phyloP scores from a whole-genome alignment of 768 basidiomycete genomes.

The Calvatia gigantea region DNA sequence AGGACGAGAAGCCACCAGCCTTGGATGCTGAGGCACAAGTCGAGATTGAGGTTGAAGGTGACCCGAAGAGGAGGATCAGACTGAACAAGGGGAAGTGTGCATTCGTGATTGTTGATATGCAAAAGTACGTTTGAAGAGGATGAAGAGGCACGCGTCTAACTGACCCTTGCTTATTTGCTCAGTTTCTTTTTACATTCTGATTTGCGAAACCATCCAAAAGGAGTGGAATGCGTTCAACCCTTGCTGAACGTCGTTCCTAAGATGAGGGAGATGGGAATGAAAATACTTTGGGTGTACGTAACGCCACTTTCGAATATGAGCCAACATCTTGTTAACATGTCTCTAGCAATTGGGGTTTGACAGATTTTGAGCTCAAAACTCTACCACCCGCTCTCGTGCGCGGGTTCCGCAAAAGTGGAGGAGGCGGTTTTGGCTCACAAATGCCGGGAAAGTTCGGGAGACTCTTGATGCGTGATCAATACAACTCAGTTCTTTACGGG shows the following conservation, averaged over 20 bases:
- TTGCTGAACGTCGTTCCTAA: constrained; percentile 44
- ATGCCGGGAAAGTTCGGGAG: constrained; percentile 53
- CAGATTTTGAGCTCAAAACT: constrained; percentile 56
- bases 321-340: not conserved
- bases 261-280: constrained; percentile 46
- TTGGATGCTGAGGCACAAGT: constrained; percentile 33
- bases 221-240: constrained; percentile 55
- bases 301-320: not conserved
- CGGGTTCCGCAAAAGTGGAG: constrained; percentile 45
- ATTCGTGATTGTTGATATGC: constrained; percentile 70
- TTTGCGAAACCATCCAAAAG: constrained; percentile 49
- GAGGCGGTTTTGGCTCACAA: constrained; percentile 51
- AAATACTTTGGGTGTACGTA: constrained; percentile 64
- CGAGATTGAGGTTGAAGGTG: constrained; percentile 53
- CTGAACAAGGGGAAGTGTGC: constrained; percentile 48
- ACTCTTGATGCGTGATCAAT: constrained; percentile 53
- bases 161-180: not conserved
- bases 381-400: constrained; percentile 60
- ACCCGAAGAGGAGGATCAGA: constrained; percentile 38
- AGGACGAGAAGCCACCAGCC: constrained; percentile 22
- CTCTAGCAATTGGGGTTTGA: constrained; percentile 68
- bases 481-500: constrained; percentile 60
- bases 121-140: constrained; percentile 47
- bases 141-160: not conserved
- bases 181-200: constrained; percentile 68